phyloP scores from a whole-genome alignment of 1,284 basidiomycete species.

The Filobasidium uniguttulatum region DNA sequence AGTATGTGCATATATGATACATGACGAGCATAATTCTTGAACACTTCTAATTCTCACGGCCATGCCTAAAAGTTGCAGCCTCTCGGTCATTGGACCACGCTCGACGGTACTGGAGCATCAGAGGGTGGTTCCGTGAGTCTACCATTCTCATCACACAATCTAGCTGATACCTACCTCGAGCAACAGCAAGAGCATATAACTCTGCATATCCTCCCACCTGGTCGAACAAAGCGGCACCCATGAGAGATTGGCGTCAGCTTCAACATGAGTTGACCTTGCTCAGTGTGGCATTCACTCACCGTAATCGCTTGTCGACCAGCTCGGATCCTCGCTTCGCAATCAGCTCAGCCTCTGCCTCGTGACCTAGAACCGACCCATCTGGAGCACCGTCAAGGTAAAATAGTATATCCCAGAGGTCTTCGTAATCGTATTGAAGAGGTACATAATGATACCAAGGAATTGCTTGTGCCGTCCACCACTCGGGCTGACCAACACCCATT shows the following conservation, averaged over 20 bases:
- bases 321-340: constrained; percentile 30
- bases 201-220: constrained; percentile 38
- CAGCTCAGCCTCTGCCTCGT: constrained; percentile 34
- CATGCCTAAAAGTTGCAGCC: too few relatives aligned
- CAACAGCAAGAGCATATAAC: constrained; percentile 28
- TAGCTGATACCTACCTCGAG: constrained; percentile 22
- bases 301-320: constrained; percentile 24
- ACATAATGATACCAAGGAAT: constrained; percentile 28
- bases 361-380: constrained; percentile 28
- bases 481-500: not conserved
- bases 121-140: not conserved
- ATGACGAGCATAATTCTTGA: too few relatives aligned
- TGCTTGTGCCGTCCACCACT: constrained; percentile 1
- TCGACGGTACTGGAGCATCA: constrained; percentile 1
- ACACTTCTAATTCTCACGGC: too few relatives aligned
- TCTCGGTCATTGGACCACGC: constrained; percentile 2
- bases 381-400: constrained; percentile 39
- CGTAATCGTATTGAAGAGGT: constrained; percentile 32
- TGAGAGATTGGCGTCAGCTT: too few relatives aligned
- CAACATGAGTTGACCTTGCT: too few relatives aligned
- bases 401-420: constrained; percentile 37
- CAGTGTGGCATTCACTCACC: constrained; percentile 34
- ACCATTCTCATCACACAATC: not conserved
- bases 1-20: too few relatives aligned
- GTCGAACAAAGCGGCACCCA: too few relatives aligned